Conservation (phyloP, 441 rosid species). For the Theobroma grandiflorum region DNA sequence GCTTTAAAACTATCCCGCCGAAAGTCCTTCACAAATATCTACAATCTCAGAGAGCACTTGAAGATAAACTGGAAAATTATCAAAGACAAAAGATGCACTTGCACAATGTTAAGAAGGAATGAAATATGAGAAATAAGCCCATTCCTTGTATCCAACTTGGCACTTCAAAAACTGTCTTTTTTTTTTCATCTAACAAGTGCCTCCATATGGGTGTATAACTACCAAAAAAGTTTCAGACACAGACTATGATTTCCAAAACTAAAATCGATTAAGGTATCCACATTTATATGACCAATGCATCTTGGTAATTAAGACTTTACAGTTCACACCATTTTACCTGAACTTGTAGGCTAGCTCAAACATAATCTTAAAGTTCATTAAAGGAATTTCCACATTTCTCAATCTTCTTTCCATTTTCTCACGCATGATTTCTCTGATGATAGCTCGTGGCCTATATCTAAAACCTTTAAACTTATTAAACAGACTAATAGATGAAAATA, state of each 20-base stretch:
- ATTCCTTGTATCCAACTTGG: not conserved
- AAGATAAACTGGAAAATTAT: not conserved
- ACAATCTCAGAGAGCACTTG: not conserved
- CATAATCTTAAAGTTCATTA: not conserved
- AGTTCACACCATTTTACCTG: not conserved
- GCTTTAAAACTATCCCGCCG: not conserved
- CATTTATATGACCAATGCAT: not conserved
- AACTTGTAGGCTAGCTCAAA: not conserved
- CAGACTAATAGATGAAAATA: not conserved
- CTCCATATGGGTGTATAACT: not conserved
- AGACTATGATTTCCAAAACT: not conserved
- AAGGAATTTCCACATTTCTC: not conserved
- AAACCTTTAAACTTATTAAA: not conserved
- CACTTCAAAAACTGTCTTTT: not conserved
- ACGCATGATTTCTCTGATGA: not conserved
- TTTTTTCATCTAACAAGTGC: not conserved
- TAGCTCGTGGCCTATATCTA: not conserved
- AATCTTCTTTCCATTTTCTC: not conserved
- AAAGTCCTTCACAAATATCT: not conserved
- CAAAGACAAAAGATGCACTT: not conserved
- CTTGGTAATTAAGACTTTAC: not conserved
- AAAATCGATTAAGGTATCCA: not conserved
- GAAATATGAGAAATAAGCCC: not conserved
- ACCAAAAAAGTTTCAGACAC: not conserved
- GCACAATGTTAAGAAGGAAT: conserved; percentile 6